Base-by-base conservation (phyloP, 768 basidiomycete genomes). In the Leccinum obscurum region DNA sequence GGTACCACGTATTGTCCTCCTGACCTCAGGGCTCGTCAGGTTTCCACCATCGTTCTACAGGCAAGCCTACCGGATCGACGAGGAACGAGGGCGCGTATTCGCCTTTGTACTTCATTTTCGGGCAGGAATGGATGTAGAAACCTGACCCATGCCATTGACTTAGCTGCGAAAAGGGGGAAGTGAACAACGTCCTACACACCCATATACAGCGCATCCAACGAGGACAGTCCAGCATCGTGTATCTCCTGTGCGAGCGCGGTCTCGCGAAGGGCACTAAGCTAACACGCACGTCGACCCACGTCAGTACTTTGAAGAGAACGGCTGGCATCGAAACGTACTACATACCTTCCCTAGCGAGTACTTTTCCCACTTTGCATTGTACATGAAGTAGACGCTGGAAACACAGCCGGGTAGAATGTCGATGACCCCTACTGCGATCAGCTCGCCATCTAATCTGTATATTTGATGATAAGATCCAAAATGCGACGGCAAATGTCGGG, bases 101-200 rank as follows among this genome's bases (percentile, higher is more conserved):
- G 30, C 88, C 95, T 69, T 99, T 99, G 76, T 99, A 98, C 57
- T 81, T 81, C 97, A 98, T 98, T 75, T 99, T 99, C 54, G 78
- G 84, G 69, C 95, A 98, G 2, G 90, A 86, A 66, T 97, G 83
- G 41, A 98, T 90, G 72, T 98, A 98, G 73, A 86, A 98, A 7
- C 95, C 95, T 97, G 52, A 66, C 26, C n/a, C n/a, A n/a, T n/a
- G n/a, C n/a, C n/a, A n/a, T 34, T 5, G 13, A 11, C 41, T 64
- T 54, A 28, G 44, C 8, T 46, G 44, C 8, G 26, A 35, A 53
- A 46, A 22, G 24, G 34, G 20, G 7, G 15, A 24, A 17, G 28
- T 7, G 8, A 28, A 11, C n/a, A 9, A 22, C 17, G 37, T 20
- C 7, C 17, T 4, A 64, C 82, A 62, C 63, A 92, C 95, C 97